Percentiles rank a stretch among this genome's conserved stretches.
Evolutionary conservation across 257 asterid species (phyloP).

Genomic region (Rauvolfia tetraphylla): DNA sequence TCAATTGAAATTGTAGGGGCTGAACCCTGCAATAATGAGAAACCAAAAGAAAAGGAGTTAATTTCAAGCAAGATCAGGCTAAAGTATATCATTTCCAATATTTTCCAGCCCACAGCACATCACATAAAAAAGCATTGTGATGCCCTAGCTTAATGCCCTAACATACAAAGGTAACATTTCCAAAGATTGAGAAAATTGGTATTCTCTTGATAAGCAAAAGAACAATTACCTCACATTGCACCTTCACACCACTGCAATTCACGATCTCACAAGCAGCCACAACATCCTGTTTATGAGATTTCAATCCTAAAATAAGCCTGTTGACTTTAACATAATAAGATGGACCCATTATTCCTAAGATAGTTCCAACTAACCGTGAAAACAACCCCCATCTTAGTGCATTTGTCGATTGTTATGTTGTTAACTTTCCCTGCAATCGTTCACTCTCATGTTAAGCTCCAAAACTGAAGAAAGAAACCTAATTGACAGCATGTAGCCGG

Average conservation of each 20-base stretch:
- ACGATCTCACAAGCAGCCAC: slow-evolving; percentile 99
- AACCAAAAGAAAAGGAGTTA: slow-evolving; percentile 17
- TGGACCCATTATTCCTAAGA: not conserved
- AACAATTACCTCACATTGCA: slow-evolving; percentile 82
- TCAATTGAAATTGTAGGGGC: slow-evolving; percentile 95
- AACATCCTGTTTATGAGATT: slow-evolving; percentile 61
- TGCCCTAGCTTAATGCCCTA: not conserved
- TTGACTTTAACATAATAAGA: slow-evolving; percentile 3
- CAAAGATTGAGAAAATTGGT: not conserved
- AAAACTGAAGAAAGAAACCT: slow-evolving; percentile 13
- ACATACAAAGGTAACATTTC: not conserved
- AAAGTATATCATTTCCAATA: not conserved
- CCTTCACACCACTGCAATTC: slow-evolving; percentile 80
- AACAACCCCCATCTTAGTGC: slow-evolving; percentile 94
- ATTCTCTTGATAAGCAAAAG: not conserved
- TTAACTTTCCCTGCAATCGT: slow-evolving; percentile 79
- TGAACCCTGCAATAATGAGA: slow-evolving; percentile 51
- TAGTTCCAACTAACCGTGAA: slow-evolving; percentile 59
- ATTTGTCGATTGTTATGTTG: slow-evolving; percentile 95
- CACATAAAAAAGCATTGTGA: not conserved
- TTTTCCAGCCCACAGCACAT: not conserved
- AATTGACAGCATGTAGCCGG: slow-evolving; percentile 1
- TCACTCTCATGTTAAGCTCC: slow-evolving; percentile 5
- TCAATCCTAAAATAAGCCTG: slow-evolving; percentile 5
- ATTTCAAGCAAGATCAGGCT: not conserved